Evolutionary conservation across 768 basidiomycete species (phyloP), one percentile per base, ranked within the genome.

Genomic region (Boletus eberwhitei): DNA sequence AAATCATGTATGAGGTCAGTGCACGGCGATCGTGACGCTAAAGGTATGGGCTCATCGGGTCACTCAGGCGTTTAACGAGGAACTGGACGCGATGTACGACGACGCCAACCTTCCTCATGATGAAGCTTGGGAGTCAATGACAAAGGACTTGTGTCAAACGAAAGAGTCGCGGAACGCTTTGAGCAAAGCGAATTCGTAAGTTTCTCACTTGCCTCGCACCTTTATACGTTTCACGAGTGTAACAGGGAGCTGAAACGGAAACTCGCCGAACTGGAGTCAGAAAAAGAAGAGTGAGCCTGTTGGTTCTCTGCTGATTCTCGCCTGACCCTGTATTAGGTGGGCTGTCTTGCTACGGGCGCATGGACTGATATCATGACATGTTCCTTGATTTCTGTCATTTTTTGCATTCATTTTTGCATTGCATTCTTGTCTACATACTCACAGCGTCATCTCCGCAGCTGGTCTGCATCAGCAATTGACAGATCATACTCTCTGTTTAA

Each of bases 1-100:
- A 94, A 64, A 89, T 93, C 68, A 88, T 96, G 81, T 95, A 94
- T 59, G 89, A 93, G 78, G 93, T 93, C 39, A 63, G 79, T 66
- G 22, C 8, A 19, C n/a, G 24, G 32, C 34, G n/a, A 26, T 26
- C 29, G 24, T 21, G 52, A 59, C 16, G 1, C 40, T 39, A 17
- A 42, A 35, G 1, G 36, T 31, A 38, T 36, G 44, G 12, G 29
- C 36, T 62, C 31, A 46, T 52, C 51, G n/a, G 32, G 48, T 41
- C 48, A 39, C 38, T 2, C 57, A 95, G 93, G 89, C 91, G 3
- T 95, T 97, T 74, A 96, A 97, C 68, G 92, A 93, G 66, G 93
- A 96, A 68, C 78, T 97, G 32, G 93, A 94, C 59, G 84, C 82
- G 17, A 91, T 96, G 90, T 96, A 86, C 71, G 87, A 88, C 48